Evolutionary conservation across 192 early-diverging fungal species (phyloP).

Genomic region (Geosiphon pyriformis): DNA sequence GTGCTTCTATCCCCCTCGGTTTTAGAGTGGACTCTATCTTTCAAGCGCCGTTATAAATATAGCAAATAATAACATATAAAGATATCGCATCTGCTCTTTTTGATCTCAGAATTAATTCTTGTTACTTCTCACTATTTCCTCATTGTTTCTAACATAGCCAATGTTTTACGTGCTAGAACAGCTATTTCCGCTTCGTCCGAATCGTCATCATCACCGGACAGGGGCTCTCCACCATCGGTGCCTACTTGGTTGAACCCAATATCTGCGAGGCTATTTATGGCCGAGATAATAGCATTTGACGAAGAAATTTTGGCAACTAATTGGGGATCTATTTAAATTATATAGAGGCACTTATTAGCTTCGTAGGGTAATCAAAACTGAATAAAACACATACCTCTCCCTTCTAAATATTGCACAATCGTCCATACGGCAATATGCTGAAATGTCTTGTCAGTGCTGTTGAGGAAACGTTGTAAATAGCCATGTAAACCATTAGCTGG

Average conservation of each 20-base stretch:
- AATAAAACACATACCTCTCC: conserved; percentile 28
- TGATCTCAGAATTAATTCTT: too few relatives aligned
- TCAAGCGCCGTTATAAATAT: too few relatives aligned
- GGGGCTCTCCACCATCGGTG: conserved; percentile 15
- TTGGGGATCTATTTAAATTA: conserved; percentile 14
- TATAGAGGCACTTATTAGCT: neutral
- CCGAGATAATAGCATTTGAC: conserved; percentile 6
- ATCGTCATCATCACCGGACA: conserved; percentile 17
- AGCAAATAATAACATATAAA: too few relatives aligned
- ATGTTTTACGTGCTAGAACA: conserved; percentile 18
- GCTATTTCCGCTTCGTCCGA: conserved; percentile 23
- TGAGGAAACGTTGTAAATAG: conserved; percentile 64
- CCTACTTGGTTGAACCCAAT: neutral
- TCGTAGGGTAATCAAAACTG: neutral
- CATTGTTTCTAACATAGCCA: neutral
- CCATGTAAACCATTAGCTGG: conserved; percentile 63
- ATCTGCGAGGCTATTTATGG: conserved; percentile 15
- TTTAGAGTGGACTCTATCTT: too few relatives aligned
- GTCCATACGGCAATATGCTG: conserved; percentile 85
- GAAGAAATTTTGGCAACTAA: conserved; percentile 9
- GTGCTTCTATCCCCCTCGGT: too few relatives aligned
- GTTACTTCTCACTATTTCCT: too few relatives aligned
- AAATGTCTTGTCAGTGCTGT: conserved; percentile 60
- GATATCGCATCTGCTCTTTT: too few relatives aligned
- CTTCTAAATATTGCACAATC: conserved; percentile 72